Evolutionary conservation across 225 moss, liverwort and hornwort genomes (phyloP).

Genomic region (Neckera pumila): DNA sequence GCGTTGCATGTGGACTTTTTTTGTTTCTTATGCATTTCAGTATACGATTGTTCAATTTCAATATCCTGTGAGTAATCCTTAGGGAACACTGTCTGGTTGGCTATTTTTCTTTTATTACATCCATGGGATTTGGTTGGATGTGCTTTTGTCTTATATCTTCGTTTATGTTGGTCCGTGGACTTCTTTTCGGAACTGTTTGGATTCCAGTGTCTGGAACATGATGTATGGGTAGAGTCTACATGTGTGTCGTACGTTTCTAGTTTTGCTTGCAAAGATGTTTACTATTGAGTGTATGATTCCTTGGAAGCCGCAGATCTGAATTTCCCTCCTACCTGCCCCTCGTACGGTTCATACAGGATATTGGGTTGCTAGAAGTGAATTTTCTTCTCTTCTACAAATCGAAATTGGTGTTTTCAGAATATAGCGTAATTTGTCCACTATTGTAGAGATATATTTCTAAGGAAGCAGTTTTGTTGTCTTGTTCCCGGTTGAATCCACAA

Average conservation of each 20-base stretch:
- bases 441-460: too few species aligned
- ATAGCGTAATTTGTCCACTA: too few species aligned
- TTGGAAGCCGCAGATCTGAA: fast-evolving
- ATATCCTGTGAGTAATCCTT: fast-evolving
- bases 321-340: too few species aligned
- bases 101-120: too few species aligned
- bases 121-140: too few species aligned
- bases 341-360: neutral
- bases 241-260: fast-evolving
- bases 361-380: neutral
- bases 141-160: neutral
- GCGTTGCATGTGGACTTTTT: neutral
- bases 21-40: neutral
- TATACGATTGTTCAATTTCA: neutral
- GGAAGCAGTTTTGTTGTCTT: too few species aligned
- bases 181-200: too few species aligned
- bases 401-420: neutral
- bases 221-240: too few species aligned
- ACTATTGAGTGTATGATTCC: neutral
- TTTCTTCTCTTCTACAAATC: neutral
- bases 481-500: too few species aligned
- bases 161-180: neutral
- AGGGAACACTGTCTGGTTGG: fast-evolving
- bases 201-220: neutral
- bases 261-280: too few species aligned